A percentile compares a stretch with the other conserved stretches of the same genome.
Conservation (phyloP, 805 yeast genomes). For the Metschnikowia arizonensis region DNA sequence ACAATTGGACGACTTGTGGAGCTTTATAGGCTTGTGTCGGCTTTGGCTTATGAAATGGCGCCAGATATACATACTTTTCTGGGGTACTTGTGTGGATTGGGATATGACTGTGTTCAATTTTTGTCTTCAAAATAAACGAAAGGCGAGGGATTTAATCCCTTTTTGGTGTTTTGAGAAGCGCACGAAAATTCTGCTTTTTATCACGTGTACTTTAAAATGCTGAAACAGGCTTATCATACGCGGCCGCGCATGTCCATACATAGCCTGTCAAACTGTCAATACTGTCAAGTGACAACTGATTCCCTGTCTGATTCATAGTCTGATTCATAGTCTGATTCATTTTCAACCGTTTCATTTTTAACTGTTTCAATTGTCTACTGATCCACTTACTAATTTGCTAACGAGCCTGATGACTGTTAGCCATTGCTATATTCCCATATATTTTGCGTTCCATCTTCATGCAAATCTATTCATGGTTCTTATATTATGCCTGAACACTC, state of each 20-base stretch:
- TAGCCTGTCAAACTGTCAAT: too few species aligned
- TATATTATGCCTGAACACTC: background rate
- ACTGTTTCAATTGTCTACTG: too few species aligned
- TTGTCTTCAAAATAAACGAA: constrained; percentile 17
- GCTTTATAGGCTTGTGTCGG: background rate
- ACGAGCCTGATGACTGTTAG: too few species aligned
- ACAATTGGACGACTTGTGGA: too few species aligned
- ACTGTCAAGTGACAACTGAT: too few species aligned
- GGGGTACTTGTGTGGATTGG: constrained; percentile 1
- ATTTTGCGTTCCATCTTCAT: too few species aligned
- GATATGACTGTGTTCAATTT: constrained; percentile 3
- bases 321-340: too few species aligned
- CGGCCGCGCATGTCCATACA: too few species aligned
- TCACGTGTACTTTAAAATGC: constrained; percentile 6
- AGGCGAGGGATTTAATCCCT: constrained; percentile 19
- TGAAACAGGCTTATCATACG: constrained; percentile 1
- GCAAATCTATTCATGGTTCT: background rate
- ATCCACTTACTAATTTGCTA: too few species aligned
- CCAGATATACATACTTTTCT: constrained; percentile 5
- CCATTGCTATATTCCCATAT: too few species aligned
- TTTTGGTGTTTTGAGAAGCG: constrained; percentile 19
- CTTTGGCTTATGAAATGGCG: background rate
- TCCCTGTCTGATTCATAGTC: too few species aligned
- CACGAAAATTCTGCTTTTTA: constrained; percentile 12
- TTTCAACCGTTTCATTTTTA: too few species aligned